Percentiles rank a stretch among this genome's conserved stretches.
Evolutionary conservation across 225 moss, liverwort and hornwort genomes (phyloP).

Genomic region (Polytrichum commune): DNA sequence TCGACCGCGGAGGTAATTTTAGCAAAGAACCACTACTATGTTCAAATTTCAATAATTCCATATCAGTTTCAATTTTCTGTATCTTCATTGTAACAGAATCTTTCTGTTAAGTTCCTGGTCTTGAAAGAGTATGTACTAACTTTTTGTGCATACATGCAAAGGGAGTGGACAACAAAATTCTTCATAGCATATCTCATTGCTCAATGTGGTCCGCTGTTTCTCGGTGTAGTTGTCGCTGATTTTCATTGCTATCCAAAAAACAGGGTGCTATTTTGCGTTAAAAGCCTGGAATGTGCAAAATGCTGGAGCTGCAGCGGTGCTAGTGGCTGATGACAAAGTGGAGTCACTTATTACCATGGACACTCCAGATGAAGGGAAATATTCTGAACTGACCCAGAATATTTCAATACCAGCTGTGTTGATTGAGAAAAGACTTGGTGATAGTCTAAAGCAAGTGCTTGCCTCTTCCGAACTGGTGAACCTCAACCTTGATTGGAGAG

Average conservation of each 20-base stretch:
- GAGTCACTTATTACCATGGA: conserved; percentile 48
- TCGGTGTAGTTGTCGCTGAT: no score
- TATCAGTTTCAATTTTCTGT: no score
- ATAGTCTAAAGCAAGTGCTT: conserved; percentile 35
- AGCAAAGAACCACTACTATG: background rate
- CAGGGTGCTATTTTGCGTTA: conserved; percentile 49
- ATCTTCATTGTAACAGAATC: no score
- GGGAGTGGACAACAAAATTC: no score
- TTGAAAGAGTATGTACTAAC: no score
- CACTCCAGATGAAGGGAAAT: conserved; percentile 32
- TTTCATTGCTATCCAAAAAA: no score
- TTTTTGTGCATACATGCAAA: no score
- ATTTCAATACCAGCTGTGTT: conserved; percentile 58
- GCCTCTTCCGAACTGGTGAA: conserved; percentile 22
- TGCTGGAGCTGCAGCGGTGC: conserved; percentile 52
- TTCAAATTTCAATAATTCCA: no score
- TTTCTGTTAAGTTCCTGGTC: no score
- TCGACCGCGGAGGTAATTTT: conserved; percentile 51
- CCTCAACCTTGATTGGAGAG: conserved; percentile 59
- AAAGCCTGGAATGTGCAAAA: conserved; percentile 53
- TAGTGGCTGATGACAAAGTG: conserved; percentile 49
- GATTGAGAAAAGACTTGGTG: conserved; percentile 52
- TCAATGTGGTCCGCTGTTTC: no score
- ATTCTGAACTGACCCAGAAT: conserved; percentile 5
- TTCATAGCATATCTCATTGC: no score